These are phyloP conservation scores for Sphagnum fallax DNA, from an alignment of 228 moss, liverwort and hornwort species.

Conservation along the genomic window DNA sequence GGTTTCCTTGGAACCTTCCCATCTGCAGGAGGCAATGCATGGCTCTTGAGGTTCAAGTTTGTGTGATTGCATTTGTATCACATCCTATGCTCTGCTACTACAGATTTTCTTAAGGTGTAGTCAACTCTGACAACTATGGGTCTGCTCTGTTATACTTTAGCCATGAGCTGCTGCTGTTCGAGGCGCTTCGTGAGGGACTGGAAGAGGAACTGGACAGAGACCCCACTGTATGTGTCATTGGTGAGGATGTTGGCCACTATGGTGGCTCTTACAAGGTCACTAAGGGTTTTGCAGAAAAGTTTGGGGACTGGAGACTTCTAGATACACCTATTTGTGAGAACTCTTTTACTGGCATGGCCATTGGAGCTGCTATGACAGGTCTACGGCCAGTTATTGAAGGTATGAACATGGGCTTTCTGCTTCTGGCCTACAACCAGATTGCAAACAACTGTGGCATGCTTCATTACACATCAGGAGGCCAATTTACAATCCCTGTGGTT, in stretches of 20 bases:
- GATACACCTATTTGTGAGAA: constrained; percentile 98
- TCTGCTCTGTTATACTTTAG: constrained; percentile 11
- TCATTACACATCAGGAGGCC: constrained; percentile 98
- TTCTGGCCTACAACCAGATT: constrained; percentile 96
- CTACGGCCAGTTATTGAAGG: constrained; percentile 92
- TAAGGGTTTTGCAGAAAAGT: constrained; percentile 95
- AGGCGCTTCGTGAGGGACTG: constrained; percentile 92
- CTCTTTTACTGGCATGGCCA: constrained; percentile 95
- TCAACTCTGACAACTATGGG: neutral
- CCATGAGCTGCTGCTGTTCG: constrained; percentile 89
- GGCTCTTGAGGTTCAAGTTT: no score
- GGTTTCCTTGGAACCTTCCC: neutral
- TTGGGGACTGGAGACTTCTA: constrained; percentile 81
- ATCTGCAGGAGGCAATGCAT: neutral
- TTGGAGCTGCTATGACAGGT: constrained; percentile 96
- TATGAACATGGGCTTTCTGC: constrained; percentile 97
- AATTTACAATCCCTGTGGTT: constrained; percentile 91
- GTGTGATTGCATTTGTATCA: no score
- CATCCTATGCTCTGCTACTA: no score
- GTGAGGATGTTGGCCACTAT: constrained; percentile 98
- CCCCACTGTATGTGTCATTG: constrained; percentile 85
- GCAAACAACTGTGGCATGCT: constrained; percentile 99
- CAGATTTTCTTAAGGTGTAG: neutral
- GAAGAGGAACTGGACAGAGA: constrained; percentile 98
- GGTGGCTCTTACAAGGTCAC: constrained; percentile 99